Base-by-base conservation (phyloP, 345 rosid genomes). In the Boechera divaricarpa region DNA sequence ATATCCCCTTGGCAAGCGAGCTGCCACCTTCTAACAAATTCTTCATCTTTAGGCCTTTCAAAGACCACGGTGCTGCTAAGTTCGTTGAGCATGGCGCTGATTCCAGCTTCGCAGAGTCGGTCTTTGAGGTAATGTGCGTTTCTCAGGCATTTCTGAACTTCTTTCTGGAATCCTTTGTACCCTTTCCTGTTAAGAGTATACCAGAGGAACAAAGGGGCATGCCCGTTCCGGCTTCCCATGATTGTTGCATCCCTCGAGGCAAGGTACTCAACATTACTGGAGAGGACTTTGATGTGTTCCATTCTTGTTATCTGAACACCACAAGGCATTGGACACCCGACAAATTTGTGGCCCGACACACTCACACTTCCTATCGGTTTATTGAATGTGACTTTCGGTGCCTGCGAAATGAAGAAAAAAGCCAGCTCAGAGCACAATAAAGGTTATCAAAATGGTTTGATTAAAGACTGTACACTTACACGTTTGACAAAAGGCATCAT, bases 211-310 rank as follows among this genome's bases (percentile, higher is more conserved):
- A 95, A 76, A 63, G 98, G 99, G 3, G 99, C 99, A 38, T 95
- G 98, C 6, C 98, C 98, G n/a, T 95, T 95, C 16, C 99, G 80
- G 76, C 98, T 90, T 51, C 99, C 99, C 99, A 95, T 95, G 77
- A 94, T 94, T 28, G 98, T 94, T n/a, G 99, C 99, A 77, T 92
- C 98, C 81, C 97, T 85, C 41, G 98, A 94, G 63, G 98, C 98
- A 3, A 92, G 94, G 78, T 92, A 94, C 84, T 94, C 98, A 0
- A 94, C 94, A 49, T 92, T 94, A 33, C 83, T 92, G 0, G 98
- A 92, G 41, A 94, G 92, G 53, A 70, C 92, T 80, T 90, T 92
- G 67, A 94, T 85, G 78, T 92, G 91, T 68, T 85, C 83, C 91
- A 92, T 77, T 75, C 98, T 88, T 9, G 98, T 92, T 78, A 94